Base-by-base conservation (phyloP, 306 rosid genomes). In the Citrullus colocynthis region DNA sequence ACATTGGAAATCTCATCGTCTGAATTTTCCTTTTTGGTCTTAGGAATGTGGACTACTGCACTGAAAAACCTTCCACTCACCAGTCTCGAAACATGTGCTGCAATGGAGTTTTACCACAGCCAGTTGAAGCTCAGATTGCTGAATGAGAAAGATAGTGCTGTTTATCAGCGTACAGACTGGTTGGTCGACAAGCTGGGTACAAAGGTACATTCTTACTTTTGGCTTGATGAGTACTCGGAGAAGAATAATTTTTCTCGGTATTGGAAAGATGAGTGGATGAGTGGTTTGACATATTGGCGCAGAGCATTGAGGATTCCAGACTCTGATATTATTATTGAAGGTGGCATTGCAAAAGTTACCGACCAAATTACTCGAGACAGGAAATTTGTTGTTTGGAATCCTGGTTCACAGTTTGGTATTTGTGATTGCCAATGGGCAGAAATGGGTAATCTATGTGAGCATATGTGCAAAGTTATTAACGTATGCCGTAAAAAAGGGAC, bases 231-330 rank as follows among this genome's bases (percentile, higher is more conserved):
- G 87, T 94, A 86, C 88, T 82, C 93, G 0, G 97, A 80, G 78
- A 91, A 89, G 82, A 97, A 87, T 79, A 93, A 85, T 76, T 90
- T 87, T 91, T 93, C 91, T 18, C 88, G 92, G 54, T 94, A 94
- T 79, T 85, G 93, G 91, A 91, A 89, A 87, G 87, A 92, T 70
- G 97, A 94, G 85, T 89, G 97, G 97, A 79, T 78, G 66, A 90
- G 92, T 79, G 98, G 97, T 57, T 89, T 91, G 82, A 91, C 98
- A 61, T 87, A 93, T 69, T 92, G 96, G 98, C 93, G 91, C 84
- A 87, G 88, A 83, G 86, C 96, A 10, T 86, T 88, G 85, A 80
- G 80, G 77, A 91, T 94, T 79, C 88, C 90, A 49, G 95, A 94
- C 72, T 54, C 89, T 13, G 87, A 89, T 79, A 87, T 90, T 32